These are phyloP conservation scores for Termitomyces titanicus DNA, from an alignment of 768 basidiomycete genomes.

Conservation along the genomic window DNA sequence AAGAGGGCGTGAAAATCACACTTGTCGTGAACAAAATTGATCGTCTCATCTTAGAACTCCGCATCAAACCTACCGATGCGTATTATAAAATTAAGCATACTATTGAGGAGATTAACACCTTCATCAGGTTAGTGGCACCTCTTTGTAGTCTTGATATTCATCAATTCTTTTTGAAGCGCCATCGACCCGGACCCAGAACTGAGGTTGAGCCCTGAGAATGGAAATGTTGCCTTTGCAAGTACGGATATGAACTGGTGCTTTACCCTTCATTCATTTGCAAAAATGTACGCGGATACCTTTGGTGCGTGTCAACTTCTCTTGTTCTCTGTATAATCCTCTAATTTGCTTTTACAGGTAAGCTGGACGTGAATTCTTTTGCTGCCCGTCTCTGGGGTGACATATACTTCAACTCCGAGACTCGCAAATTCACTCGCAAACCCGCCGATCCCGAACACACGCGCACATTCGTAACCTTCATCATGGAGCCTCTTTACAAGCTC, in stretches of 20 bases:
- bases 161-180: conserved; percentile 35
- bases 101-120: conserved; percentile 96
- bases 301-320: conserved; percentile 39
- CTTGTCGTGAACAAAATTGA: conserved; percentile 98
- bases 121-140: conserved; percentile 68
- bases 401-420: conserved; percentile 80
- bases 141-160: background rate
- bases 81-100: conserved; percentile 99
- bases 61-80: conserved; percentile 93
- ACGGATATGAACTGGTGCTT: conserved; percentile 99
- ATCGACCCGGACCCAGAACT: conserved; percentile 88
- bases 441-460: conserved; percentile 75
- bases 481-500: conserved; percentile 95
- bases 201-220: conserved; percentile 89
- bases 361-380: conserved; percentile 86
- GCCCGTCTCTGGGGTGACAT: conserved; percentile 97
- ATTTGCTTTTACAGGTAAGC: conserved; percentile 42
- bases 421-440: conserved; percentile 88
- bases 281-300: conserved; percentile 94
- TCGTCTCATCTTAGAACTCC: conserved; percentile 91
- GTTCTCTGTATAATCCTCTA: background rate
- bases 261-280: conserved; percentile 89
- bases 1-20: conserved; percentile 86
- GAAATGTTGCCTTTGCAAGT: conserved; percentile 96
- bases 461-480: conserved; percentile 92